Base-by-base conservation (phyloP, 1,139 yeast genomes). In the Candida sojae region DNA sequence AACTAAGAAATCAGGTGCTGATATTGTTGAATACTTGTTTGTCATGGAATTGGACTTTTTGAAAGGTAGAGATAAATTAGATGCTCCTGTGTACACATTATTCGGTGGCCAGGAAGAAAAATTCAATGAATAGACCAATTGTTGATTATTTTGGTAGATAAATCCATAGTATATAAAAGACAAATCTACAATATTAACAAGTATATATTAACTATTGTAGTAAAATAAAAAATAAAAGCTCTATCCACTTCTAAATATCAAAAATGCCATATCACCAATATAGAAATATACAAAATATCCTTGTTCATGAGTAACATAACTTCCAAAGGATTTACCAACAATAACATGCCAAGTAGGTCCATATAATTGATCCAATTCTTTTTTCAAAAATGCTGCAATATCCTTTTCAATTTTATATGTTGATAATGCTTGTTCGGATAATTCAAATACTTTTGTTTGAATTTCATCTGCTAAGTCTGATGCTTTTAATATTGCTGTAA, bases 311-410 rank as follows among this genome's bases (percentile, higher is more conserved):
- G 98, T 89, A 26, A 95, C 97, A 63, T 87, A 91, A 47, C 95
- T 84, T 4, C 98, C 98, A 68, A 93, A 93, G 60, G 88, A 88
- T 66, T 85, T 84, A 30, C 99, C 99, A 46, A 91, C 97, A 50
- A 93, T 83, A 30, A 91, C 95, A 65, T 93, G 98, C 99, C 99
- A 93, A 25, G 96, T 84, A 41, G 87, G 82, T 1, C 97, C 97
- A 58, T 79, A 86, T 50, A 69, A 58, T 45, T 69, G 71, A 53
- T 80, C 77, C 64, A 79, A 69, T 57, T 86, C 90, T 62, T 88
- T 88, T 71, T 93, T 93, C 55, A 92, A 73, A 53, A 73, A 79
- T 0, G 90, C 84, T 12, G 99, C 97, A 42, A 90, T 77, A 54
- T 92, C 97, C 59, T 86, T 79, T 53, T 84, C 87, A 37, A 81